Evolutionary conservation across 2,329 filamentous ascomycete species (phyloP).

Genomic region (Colletotrichum lupini): DNA sequence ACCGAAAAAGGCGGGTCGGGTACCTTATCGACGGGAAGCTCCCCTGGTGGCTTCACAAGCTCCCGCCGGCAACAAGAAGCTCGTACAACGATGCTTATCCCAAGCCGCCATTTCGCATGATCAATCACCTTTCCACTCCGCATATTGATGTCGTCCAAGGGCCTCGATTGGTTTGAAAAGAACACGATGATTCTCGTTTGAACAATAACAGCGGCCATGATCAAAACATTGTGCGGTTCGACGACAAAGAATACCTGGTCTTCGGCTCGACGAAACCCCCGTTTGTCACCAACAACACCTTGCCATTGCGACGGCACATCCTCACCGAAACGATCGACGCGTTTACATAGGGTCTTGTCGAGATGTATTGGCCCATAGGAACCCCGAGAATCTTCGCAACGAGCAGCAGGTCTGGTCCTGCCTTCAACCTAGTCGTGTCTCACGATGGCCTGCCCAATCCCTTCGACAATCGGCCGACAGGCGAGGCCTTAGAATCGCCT

Average conservation of each 20-base stretch:
- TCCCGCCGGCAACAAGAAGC: neutral
- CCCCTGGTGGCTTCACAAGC: conserved; percentile 3
- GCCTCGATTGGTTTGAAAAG: neutral
- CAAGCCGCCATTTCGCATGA: conserved; percentile 3
- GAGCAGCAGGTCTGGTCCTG: conserved; percentile 70
- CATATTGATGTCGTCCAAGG: neutral
- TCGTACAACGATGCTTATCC: neutral
- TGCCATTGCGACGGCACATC: conserved; percentile 17
- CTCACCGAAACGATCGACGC: neutral
- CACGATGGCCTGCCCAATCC: conserved; percentile 68
- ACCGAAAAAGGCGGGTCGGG: neutral
- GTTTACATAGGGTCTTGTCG: conserved; percentile 38
- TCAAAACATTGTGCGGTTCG: conserved; percentile 13
- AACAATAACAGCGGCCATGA: conserved; percentile 30
- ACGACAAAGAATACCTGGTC: conserved; percentile 24
- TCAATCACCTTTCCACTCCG: neutral
- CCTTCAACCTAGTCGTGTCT: conserved; percentile 62
- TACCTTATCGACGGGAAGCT: neutral
- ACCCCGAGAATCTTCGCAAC: conserved; percentile 86
- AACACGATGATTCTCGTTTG: conserved; percentile 15
- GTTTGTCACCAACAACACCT: neutral
- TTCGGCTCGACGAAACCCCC: neutral
- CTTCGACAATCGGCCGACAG: conserved; percentile 41
- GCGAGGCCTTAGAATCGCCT: conserved; percentile 43
- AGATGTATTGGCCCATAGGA: conserved; percentile 93